Percentiles rank a stretch among this genome's conserved stretches.
phyloP scores from a whole-genome alignment of 345 rosid genomes.

The Eucalyptus albens region DNA sequence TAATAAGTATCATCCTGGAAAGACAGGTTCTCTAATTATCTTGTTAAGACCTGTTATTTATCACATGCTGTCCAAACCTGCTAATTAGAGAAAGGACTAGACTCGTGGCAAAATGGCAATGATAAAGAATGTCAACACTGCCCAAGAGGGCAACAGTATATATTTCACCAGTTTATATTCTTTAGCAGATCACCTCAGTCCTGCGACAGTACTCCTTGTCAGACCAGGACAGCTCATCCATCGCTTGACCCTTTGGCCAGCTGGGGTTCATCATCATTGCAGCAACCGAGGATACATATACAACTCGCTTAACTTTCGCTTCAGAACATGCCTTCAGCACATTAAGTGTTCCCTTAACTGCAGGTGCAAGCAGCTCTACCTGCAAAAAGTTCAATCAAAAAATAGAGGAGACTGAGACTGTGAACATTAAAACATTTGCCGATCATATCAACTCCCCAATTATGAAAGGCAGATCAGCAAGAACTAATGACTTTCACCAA shows the following conservation, averaged over 20 bases:
- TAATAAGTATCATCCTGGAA: background rate
- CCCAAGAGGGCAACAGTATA: background rate
- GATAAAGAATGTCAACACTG: background rate
- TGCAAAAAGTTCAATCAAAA: background rate
- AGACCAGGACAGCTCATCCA: constrained; percentile 18
- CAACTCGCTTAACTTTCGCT: constrained; percentile 14
- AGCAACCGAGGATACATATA: constrained; percentile 9
- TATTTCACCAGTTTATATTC: background rate
- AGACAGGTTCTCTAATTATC: background rate
- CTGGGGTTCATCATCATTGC: constrained; percentile 3
- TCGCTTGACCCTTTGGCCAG: constrained; percentile 7
- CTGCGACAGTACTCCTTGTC: constrained; percentile 14
- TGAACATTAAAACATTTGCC: background rate
- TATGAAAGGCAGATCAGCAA: background rate
- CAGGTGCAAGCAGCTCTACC: constrained; percentile 12
- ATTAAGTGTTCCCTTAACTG: constrained; percentile 16
- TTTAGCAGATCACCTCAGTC: background rate
- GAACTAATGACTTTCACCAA: background rate
- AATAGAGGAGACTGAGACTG: background rate
- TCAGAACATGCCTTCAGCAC: constrained; percentile 14
- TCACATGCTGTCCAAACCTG: background rate
- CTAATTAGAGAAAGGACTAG: background rate
- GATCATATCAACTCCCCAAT: background rate
- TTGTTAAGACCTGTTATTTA: background rate
- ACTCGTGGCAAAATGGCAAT: background rate